Percentiles rank a stretch among this genome's conserved stretches.
phyloP scores from a whole-genome alignment of 306 rosid genomes.

The Luffa acutangula region DNA sequence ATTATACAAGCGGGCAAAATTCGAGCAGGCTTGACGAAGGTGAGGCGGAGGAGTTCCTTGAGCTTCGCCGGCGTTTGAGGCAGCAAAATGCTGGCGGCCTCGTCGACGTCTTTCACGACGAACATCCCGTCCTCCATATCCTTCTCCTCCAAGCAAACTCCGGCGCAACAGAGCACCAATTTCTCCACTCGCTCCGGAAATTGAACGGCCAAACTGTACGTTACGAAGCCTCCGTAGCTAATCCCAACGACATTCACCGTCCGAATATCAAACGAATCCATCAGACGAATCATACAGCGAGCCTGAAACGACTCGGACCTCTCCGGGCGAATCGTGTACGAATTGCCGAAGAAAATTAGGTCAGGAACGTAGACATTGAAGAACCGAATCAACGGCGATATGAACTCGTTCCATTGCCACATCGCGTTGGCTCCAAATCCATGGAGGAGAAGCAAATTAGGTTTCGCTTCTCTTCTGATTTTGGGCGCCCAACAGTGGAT shows the following conservation, averaged over 20 bases:
- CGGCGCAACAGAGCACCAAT: constrained; percentile 51
- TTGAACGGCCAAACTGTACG: constrained; percentile 46
- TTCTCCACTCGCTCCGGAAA: constrained; percentile 49
- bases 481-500: constrained; percentile 76
- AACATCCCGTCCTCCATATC: constrained; percentile 54
- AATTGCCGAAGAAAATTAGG: constrained; percentile 63
- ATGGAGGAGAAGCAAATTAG: constrained; percentile 45
- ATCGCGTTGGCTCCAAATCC: constrained; percentile 81
- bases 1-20: constrained; percentile 50
- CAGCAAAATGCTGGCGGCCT: constrained; percentile 48
- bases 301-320: constrained; percentile 60
- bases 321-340: constrained; percentile 36
- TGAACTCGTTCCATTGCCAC: constrained; percentile 66
- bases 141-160: constrained; percentile 59
- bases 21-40: constrained; percentile 48
- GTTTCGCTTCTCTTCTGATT: constrained; percentile 21
- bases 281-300: constrained; percentile 24
- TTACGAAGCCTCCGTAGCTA: constrained; percentile 76
- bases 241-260: constrained; percentile 51
- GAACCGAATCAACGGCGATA: constrained; percentile 21
- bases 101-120: constrained; percentile 41
- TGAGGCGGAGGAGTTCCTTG: constrained; percentile 38
- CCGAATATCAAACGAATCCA: constrained; percentile 36
- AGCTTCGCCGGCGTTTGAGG: constrained; percentile 64
- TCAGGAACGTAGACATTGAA: constrained; percentile 74